phyloP scores from a whole-genome alignment of 371 early-diverging fungal genomes.

The Syncephalis plumigaleata region DNA sequence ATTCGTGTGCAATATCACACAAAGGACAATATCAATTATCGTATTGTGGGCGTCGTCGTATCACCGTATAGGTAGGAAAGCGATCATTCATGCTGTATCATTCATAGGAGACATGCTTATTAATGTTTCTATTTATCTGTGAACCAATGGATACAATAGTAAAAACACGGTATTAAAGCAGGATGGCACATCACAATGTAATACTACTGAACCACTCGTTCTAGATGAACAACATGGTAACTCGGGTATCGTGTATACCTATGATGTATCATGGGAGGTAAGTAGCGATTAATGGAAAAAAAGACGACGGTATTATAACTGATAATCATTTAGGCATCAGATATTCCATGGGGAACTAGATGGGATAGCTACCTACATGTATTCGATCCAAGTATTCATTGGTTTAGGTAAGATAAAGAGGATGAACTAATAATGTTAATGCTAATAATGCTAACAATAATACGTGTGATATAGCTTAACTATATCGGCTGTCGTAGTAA shows the following conservation, averaged over 20 bases:
- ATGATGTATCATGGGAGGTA: conserved; percentile 71
- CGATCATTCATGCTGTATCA: too few species aligned
- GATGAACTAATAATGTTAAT: conserved; percentile 86
- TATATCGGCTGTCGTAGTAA: conserved; percentile 63
- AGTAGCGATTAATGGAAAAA: conserved; percentile 1
- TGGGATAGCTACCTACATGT: not conserved
- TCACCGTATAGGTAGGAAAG: conserved; percentile 36
- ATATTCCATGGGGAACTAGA: not conserved
- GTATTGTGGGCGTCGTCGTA: conserved; percentile 83
- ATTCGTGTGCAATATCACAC: conserved; percentile 70
- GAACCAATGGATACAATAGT: not conserved
- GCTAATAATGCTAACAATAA: conserved; percentile 56
- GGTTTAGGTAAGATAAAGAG: conserved; percentile 72
- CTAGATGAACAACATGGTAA: conserved; percentile 27
- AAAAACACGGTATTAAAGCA: too few species aligned
- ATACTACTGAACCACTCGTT: conserved; percentile 8
- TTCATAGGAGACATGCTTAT: too few species aligned
- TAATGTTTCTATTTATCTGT: not conserved
- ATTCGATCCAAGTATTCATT: not conserved
- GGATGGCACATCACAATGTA: too few species aligned
- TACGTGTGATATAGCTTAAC: conserved; percentile 63
- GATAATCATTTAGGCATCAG: not conserved
- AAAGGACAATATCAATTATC: conserved; percentile 30
- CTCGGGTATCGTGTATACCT: conserved; percentile 51
- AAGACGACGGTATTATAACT: not conserved